Conservation (phyloP, 2,329 filamentous ascomycete genomes). For the Dothidotthia symphoricarpi region DNA sequence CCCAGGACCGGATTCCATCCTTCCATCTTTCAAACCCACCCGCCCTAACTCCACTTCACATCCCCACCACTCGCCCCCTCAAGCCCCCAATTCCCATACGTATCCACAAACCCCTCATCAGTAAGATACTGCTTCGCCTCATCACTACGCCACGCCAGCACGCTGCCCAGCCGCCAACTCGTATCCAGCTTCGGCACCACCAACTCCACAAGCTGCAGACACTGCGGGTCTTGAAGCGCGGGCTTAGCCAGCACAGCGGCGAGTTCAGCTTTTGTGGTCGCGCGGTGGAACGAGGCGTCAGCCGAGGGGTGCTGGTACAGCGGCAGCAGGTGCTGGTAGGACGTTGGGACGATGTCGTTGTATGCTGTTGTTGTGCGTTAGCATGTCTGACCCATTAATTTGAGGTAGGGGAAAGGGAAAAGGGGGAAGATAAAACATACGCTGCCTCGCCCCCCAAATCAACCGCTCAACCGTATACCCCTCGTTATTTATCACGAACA, state of each 20-base stretch:
- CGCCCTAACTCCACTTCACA: slow-evolving; percentile 29
- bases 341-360: slow-evolving; percentile 43
- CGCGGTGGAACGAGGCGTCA: slow-evolving; percentile 36
- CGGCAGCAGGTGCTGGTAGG: slow-evolving; percentile 43
- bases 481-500: slow-evolving; percentile 49
- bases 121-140: slow-evolving; percentile 38
- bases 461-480: slow-evolving; percentile 51
- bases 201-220: slow-evolving; percentile 44
- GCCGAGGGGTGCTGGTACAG: slow-evolving; percentile 41
- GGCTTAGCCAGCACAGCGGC: slow-evolving; percentile 34
- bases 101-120: slow-evolving; percentile 42
- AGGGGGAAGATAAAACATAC: slow-evolving; percentile 14
- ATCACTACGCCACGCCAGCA: slow-evolving; percentile 39
- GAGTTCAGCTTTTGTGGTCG: slow-evolving; percentile 41
- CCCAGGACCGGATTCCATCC: background rate
- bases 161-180: slow-evolving; percentile 37
- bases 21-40: background rate
- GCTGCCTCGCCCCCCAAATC: slow-evolving; percentile 46
- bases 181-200: slow-evolving; percentile 43
- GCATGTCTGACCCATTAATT: background rate
- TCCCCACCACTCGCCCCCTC: slow-evolving; percentile 17
- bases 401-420: background rate
- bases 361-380: slow-evolving; percentile 24
- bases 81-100: slow-evolving; percentile 34
- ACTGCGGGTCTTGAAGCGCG: slow-evolving; percentile 29